These are phyloP conservation scores for Blastobotrys capitulatus DNA, from an alignment of 1,139 yeast genomes.

Conservation along the genomic window DNA sequence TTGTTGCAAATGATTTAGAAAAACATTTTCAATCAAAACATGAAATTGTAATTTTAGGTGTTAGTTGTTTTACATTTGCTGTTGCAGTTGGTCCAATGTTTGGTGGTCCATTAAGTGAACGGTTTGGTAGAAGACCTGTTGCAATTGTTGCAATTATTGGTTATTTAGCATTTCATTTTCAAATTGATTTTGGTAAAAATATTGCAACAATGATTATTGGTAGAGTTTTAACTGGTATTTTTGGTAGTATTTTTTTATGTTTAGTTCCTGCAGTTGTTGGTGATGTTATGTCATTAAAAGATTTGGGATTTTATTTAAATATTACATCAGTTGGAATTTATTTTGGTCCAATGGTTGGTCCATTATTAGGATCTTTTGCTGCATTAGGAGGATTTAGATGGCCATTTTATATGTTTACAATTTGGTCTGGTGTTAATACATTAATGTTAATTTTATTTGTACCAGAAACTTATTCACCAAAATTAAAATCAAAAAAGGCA, in stretches of 20 bases:
- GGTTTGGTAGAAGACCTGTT: constrained; percentile 54
- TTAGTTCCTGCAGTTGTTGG: constrained; percentile 80
- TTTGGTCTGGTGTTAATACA: constrained; percentile 54
- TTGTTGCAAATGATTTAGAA: constrained; percentile 41
- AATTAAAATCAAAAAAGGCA: constrained; percentile 28
- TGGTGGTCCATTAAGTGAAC: constrained; percentile 61
- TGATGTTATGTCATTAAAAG: constrained; percentile 56
- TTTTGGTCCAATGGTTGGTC: constrained; percentile 62
- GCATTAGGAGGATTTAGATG: constrained; percentile 37
- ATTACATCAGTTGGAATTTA: constrained; percentile 57
- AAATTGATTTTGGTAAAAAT: constrained; percentile 61
- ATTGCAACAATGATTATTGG: constrained; percentile 62
- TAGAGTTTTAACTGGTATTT: constrained; percentile 57
- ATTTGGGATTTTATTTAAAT: constrained; percentile 65
- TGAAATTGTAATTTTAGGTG: constrained; percentile 40
- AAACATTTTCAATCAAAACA: constrained; percentile 19
- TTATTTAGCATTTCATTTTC: constrained; percentile 52
- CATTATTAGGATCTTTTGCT: constrained; percentile 46
- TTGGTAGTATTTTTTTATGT: constrained; percentile 61
- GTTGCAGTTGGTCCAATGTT: constrained; percentile 56
- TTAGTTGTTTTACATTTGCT: constrained; percentile 57
- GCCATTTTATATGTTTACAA: constrained; percentile 55
- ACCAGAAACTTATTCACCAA: constrained; percentile 65
- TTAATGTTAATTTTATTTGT: constrained; percentile 40
- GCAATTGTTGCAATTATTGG: constrained; percentile 32